Base-by-base conservation (phyloP, 805 yeast species). In the Zygosaccharomyces bailii region DNA sequence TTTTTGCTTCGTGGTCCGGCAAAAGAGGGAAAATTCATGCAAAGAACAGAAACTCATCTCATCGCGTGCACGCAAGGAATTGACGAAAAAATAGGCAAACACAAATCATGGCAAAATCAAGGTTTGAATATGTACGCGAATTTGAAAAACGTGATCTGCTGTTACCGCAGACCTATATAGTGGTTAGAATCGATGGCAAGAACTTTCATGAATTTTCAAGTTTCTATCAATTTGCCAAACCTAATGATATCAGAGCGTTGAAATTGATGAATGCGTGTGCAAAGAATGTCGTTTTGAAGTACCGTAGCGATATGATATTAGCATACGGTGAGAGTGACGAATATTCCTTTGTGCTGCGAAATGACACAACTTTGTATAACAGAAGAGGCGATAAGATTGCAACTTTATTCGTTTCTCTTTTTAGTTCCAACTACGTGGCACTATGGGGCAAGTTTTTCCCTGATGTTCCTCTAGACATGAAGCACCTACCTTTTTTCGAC, bases 321-420 rank as follows among this genome's bases (percentile, higher is more conserved):
- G 96, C 96, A 0, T 93, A 84, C 60, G 99, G 99, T 0, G 98
- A 93, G 57, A 84, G 95, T 30, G 99, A 93, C 64, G 99, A 93
- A 67, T 93, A 85, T 61, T 83, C 91, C 10, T 91, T 91, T 63
- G 75, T 91, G 4, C 66, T 93, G 42, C 69, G 80, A 25, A 76
- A 74, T 34, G 71, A 71, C 24, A 80, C 93, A n/a, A 67, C 67
- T 1, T 62, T 91, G 48, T 91, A 84, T 57, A 96, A 90, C 52
- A 71, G 98, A 56, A 68, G 99, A 48, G 90, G 85, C 49, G 68
- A 70, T 64, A 93, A 93, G 62, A 67, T 93, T 24, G 80, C 86
- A 0, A 77, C 93, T 2, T 80, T 95, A 0, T 82, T 93, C 64
- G 90, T 87, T 4, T 82, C 95, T 27, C 72, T 84, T 9, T 87